Evolutionary conservation across 2,329 filamentous ascomycete genomes (phyloP).

Genomic region (Didymella pomorum): DNA sequence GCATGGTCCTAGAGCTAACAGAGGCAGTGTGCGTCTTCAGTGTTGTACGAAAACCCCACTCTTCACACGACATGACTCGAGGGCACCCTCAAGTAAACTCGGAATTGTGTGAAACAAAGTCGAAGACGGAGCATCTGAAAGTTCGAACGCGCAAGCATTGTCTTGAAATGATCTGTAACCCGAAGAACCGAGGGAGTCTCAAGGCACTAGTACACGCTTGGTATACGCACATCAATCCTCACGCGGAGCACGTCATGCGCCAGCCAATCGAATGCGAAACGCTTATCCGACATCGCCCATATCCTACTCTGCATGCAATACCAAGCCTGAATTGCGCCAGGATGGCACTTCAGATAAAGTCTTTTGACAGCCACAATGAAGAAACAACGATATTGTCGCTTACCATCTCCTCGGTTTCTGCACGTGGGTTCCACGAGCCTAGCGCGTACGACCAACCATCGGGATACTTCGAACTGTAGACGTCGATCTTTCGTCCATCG

Average conservation of each 20-base stretch:
- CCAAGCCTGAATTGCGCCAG: slow-evolving; percentile 13
- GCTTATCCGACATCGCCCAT: slow-evolving; percentile 20
- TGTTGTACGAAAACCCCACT: background rate
- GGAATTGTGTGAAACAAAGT: background rate
- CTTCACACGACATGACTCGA: background rate
- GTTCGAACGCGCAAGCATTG: background rate
- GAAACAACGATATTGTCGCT: background rate
- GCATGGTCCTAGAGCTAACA: too few species aligned
- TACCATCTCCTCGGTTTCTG: background rate
- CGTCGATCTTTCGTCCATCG: background rate
- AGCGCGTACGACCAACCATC: background rate
- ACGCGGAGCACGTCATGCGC: slow-evolving; percentile 20
- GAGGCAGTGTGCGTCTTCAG: background rate
- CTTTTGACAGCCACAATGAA: background rate
- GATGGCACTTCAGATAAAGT: slow-evolving; percentile 3
- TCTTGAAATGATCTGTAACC: background rate
- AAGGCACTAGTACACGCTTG: slow-evolving; percentile 6
- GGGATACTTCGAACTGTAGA: too few species aligned
- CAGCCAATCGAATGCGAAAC: slow-evolving; percentile 12
- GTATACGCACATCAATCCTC: slow-evolving; percentile 15
- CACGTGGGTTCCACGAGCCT: slow-evolving; percentile 5
- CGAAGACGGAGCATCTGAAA: background rate
- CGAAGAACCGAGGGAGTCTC: slow-evolving; percentile 5
- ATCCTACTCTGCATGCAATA: slow-evolving; percentile 8
- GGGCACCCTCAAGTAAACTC: background rate